Base-by-base conservation (phyloP, 805 yeast species). In the Nakazawaea holstii region DNA sequence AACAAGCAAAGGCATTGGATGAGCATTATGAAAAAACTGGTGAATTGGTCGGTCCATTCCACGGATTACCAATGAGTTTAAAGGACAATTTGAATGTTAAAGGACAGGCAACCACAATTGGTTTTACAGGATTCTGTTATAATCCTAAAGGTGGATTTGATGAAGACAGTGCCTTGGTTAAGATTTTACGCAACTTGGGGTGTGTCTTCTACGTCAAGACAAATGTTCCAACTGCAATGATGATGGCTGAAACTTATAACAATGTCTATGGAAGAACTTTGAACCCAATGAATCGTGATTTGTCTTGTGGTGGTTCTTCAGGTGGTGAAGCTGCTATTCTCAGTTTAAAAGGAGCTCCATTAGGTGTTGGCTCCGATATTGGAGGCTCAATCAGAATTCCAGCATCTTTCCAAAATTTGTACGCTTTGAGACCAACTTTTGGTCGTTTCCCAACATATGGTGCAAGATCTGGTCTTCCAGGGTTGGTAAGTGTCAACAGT, bases 171-270 rank as follows among this genome's bases (percentile, higher is more conserved):
- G 63, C 60, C 0, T 57, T 77, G 32, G 80, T 73, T 9, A 54
- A 59, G 10, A 59, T 70, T 29, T 57, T 80, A 6, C 56, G 69
- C 27, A 61, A 66, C 1, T 52, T 64, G 31, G 86, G 86, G 32
- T 84, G 81, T 0, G 72, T 80, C 2, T 69, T 79, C 44, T 73
- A 72, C 51, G 73, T 70, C 41, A 79, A 79, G 58, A 81, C 86
- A 4, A 75, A 69, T 49, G 74, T 69, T 28, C 80, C 82, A 1
- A 70, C 68, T 39, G 75, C 78, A 4, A 68, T 73, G 73, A 69
- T 74, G 74, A 62, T 67, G 61, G 68, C 73, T 13, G 82, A 77
- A 51, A 61, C 79, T 8, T 63, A 60, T 41, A 71, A 70, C 55
- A 64, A 67, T 51, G 54, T 77, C 31, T 72, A 61, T 47, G 82